Conservation (phyloP, 306 rosid species). For the Abrus precatorius region DNA sequence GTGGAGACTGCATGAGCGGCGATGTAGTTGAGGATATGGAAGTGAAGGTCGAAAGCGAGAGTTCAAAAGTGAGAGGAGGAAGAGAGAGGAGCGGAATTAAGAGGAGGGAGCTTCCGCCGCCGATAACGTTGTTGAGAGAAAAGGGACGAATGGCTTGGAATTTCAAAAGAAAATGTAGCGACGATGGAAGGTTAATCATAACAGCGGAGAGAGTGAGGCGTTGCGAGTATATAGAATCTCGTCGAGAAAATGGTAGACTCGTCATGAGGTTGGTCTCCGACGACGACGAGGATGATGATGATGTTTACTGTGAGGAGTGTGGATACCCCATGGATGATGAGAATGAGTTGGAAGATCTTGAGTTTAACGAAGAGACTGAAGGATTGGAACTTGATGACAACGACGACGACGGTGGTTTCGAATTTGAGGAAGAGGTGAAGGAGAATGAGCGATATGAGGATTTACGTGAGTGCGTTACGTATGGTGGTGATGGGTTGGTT, state of each 20-base stretch:
- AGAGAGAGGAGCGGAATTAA: background rate
- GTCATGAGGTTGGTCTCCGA: slow-evolving; percentile 46
- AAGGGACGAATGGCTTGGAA: slow-evolving; percentile 55
- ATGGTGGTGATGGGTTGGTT: background rate
- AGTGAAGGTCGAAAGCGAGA: background rate
- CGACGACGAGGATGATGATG: background rate
- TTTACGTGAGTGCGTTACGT: background rate
- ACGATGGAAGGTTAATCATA: slow-evolving; percentile 59
- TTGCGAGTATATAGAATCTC: slow-evolving; percentile 50
- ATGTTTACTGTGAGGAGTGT: slow-evolving; percentile 34
- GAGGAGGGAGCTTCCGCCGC: slow-evolving; percentile 61
- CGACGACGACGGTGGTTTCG: background rate
- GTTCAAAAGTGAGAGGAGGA: background rate
- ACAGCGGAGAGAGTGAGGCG: slow-evolving; percentile 48
- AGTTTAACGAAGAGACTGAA: slow-evolving; percentile 21
- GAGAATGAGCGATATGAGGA: slow-evolving; percentile 11
- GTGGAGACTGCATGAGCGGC: slow-evolving; percentile 60
- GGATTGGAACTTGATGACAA: background rate
- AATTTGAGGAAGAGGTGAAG: slow-evolving; percentile 16
- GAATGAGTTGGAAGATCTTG: background rate
- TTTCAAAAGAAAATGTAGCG: slow-evolving; percentile 48
- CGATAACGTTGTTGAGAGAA: slow-evolving; percentile 51
- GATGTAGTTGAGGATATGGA: background rate
- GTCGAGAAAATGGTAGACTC: slow-evolving; percentile 64
- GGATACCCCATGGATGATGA: background rate